Conservation (phyloP, 2,329 filamentous ascomycete genomes). For the Tolypocladium tropicale region DNA sequence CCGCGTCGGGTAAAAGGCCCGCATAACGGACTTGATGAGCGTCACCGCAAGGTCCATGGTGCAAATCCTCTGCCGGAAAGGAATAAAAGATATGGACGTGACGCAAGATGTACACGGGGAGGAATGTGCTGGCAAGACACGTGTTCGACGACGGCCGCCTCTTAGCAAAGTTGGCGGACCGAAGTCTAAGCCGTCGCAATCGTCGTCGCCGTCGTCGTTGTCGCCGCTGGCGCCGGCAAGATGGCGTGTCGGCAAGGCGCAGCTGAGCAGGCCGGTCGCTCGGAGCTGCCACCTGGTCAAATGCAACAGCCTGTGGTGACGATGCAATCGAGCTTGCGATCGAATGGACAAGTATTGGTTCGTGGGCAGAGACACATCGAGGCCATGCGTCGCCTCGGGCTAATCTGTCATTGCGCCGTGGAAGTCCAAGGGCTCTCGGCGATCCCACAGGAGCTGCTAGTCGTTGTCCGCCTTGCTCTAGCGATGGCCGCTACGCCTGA, state of each 20-base stretch:
- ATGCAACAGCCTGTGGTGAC: background rate
- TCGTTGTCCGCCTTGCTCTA: background rate
- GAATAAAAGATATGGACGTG: background rate
- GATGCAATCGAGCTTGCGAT: background rate
- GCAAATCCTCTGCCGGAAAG: background rate
- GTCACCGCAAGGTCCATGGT: conserved; percentile 52
- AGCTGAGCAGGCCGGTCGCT: background rate
- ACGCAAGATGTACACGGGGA: background rate
- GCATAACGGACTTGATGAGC: conserved; percentile 75
- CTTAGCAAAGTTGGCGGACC: background rate
- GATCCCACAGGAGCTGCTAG: background rate
- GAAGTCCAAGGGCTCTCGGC: background rate
- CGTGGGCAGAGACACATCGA: background rate
- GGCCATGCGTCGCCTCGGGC: background rate
- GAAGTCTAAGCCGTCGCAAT: background rate
- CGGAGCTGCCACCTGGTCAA: background rate
- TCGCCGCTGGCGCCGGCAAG: too few relatives aligned
- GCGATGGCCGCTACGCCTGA: background rate
- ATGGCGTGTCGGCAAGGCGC: background rate
- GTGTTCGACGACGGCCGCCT: background rate
- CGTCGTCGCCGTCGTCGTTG: too few relatives aligned
- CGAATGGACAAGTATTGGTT: background rate
- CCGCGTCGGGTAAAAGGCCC: conserved; percentile 78
- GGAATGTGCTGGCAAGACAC: background rate
- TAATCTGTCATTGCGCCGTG: background rate